Evolutionary conservation across 768 basidiomycete genomes (phyloP).

Genomic region (Leccinellum albellum): DNA sequence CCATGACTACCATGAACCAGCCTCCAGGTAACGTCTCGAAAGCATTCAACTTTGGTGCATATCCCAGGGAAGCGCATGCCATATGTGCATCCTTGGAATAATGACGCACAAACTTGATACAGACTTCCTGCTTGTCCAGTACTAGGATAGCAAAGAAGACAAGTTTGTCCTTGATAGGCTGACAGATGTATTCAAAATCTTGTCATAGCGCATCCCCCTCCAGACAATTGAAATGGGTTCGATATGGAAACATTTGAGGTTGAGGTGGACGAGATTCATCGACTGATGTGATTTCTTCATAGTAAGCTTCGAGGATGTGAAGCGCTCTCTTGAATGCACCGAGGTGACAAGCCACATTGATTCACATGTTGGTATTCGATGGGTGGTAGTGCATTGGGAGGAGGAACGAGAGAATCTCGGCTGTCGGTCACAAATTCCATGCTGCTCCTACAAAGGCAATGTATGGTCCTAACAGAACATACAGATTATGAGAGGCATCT

Average conservation of each 20-base stretch:
- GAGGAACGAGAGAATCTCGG: neutral
- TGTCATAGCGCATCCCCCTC: neutral
- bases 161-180: neutral
- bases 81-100: neutral
- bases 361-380: neutral
- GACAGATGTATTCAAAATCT: neutral
- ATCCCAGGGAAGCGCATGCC: neutral
- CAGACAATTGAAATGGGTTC: neutral
- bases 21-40: neutral
- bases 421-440: neutral
- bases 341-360: neutral
- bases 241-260: neutral
- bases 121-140: neutral
- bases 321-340: neutral
- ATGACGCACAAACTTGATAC: neutral
- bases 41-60: neutral
- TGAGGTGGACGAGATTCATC: neutral
- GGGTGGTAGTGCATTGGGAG: neutral
- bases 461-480: neutral
- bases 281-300: neutral
- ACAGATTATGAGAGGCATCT: neutral
- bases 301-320: neutral
- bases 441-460: neutral
- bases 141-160: neutral
- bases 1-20: neutral